Conservation (phyloP, 495 filamentous ascomycete species). For the Annulohypoxylon moriforme region DNA sequence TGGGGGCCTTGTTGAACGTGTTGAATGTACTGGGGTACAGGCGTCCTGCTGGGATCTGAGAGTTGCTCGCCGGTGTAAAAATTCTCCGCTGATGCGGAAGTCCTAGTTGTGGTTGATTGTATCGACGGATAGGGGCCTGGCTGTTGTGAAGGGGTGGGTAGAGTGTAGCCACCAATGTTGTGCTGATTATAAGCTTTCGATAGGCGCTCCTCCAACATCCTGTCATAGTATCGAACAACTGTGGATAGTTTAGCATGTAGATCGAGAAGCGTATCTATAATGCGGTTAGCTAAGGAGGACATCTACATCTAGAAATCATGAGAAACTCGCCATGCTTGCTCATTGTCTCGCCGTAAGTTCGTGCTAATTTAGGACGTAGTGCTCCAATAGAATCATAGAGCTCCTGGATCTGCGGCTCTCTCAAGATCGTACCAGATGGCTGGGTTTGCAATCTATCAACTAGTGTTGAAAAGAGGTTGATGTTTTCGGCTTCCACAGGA, state of each 20-base stretch:
- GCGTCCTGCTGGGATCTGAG: conserved; percentile 63
- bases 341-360: conserved; percentile 99
- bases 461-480: conserved; percentile 93
- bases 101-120: conserved; percentile 55
- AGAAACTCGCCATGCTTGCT: conserved; percentile 89
- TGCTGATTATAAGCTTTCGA: conserved; percentile 93
- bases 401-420: conserved; percentile 98
- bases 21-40: conserved; percentile 53
- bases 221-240: conserved; percentile 98
- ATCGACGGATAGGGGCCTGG: conserved; percentile 76
- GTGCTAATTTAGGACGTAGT: conserved; percentile 90
- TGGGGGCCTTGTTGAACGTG: conserved; percentile 50
- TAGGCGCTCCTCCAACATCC: conserved; percentile 95
- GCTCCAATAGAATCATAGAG: conserved; percentile 96
- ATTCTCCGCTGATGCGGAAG: conserved; percentile 72
- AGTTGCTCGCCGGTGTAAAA: conserved; percentile 79
- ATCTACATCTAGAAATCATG: background rate
- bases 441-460: conserved; percentile 96
- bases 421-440: conserved; percentile 90
- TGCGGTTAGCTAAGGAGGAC: conserved; percentile 54
- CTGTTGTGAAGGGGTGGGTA: conserved; percentile 63
- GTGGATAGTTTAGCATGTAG: conserved; percentile 95
- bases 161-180: conserved; percentile 65
- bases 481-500: conserved; percentile 94
- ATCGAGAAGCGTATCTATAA: conserved; percentile 82